Evolutionary conservation across 225 moss, liverwort and hornwort genomes (phyloP), one percentile per base, ranked within the genome.

Genomic region (Physcomitrium patens): DNA sequence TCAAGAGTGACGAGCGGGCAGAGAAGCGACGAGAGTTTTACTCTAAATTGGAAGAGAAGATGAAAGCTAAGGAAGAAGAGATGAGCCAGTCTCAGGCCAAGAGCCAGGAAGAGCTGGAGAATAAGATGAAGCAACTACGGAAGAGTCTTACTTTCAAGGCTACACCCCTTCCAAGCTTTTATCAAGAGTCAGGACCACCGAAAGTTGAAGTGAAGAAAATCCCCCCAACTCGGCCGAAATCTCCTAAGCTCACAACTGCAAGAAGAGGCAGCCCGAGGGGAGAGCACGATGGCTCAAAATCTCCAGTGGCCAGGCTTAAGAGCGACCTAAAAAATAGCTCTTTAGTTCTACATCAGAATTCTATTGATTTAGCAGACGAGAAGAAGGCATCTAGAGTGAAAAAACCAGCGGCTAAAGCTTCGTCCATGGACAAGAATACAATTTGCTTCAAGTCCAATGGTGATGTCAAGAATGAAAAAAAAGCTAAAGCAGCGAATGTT

Each of bases 71-170:
- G 81, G 94, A 95, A 71, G 94, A 91, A 58, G 94, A 95, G 71
- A 95, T 92, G 76, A 95, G 77, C n/a, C 94, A 92, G 80, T 83
- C 86, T 56, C 89, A 91, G 83, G 94, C 89, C 0, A 95, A 95
- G 79, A 92, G 87, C 72, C 91, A 95, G 76, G 94, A 95, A 86
- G 92, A 95, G 74, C 85, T 91, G 18, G 94, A 95, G 72, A 92
- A 85, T 10, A 89, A 92, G 85, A 95, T 92, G 78, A 90, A 86
- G 82, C 89, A 92, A 52, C 72, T 95, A 58, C 92, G 94, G 17
- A 95, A 92, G 91, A 95, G 92, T 69, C 70, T 95, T 69, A 92
- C 91, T 12, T 95, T 95, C 74, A 95, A 91, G 82, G 94, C 94
- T 3, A 92, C 92, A 44, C 94, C 94, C 0, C 86, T 95, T 82